Evolutionary conservation across 2,329 filamentous ascomycete species (phyloP), one percentile per base, ranked within the genome.

Genomic region (Alternaria gansuensis): DNA sequence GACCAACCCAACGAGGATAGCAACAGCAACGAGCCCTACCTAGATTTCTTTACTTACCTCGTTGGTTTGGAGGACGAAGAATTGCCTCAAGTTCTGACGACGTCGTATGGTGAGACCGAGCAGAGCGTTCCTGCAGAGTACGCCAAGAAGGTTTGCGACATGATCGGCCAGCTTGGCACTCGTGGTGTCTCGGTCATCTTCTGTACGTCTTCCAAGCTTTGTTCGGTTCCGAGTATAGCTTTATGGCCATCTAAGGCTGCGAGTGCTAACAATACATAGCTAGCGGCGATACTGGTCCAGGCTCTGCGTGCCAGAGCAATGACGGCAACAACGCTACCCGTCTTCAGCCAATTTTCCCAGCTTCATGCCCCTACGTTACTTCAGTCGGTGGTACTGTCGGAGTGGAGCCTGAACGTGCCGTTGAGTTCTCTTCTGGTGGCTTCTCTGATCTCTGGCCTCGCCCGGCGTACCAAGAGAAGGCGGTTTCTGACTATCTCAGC

Each of bases 21-120:
- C 54, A 80, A 82, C 62, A 66, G 72, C 51, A 84, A 84, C 53
- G 82, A 84, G 74, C 82, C 82, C 1, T 79, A 79, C 44, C 63
- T 79, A n/a, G 75, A 77, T 13, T 75, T 75, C 64, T 79, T 78
- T 48, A 76, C 72, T 21, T 76, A 74, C 50, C 65, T 79, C 23
- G 54, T 73, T 46, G 66, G 64, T 13, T 69, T 76, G 17, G 61
- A 63, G 3, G 75, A 79, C 40, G 64, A 59, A 9, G 62, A 78
- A 50, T 71, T 79, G n/a, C 77, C 77, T 2, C 66, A 74, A 23
- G 75, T 77, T 2, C 67, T 79, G 4, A 67, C 74, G 5, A 79
- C 75, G 2, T 79, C 77, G 1, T 79, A 79, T 52, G 77, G 78
- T 10, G 77, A 79, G 54, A 74, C 75, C 43, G 77, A 79, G 60